Evolutionary conservation across 352 stramenopile species (phyloP), one percentile per base, ranked within the genome.

Genomic region (Phytophthora brassicae): DNA sequence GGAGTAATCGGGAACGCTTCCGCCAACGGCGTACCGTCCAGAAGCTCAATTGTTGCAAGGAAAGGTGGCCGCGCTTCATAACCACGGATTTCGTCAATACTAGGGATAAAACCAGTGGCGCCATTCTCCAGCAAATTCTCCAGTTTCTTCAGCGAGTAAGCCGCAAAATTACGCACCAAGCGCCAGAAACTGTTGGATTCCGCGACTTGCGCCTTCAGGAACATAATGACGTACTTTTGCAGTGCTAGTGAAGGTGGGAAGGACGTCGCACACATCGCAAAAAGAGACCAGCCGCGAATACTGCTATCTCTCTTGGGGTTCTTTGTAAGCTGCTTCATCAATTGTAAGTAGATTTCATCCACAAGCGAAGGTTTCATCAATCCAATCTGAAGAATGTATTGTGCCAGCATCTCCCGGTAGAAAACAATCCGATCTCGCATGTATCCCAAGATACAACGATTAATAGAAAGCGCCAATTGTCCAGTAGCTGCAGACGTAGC

Each of bases 51-150:
- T 20, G 84, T 96, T 1, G 89, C 92, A 6, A 98, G 73, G 61
- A 98, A 97, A 5, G 93, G 94, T 23, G 90, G 89, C n/a, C 93
- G 74, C 6, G 94, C 85, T 72, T 98, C 95, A 62, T 97, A 98
- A 5, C 91, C 86, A 31, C 82, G 75, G 49, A 98, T 98, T 68
- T 98, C 94, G 41, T 97, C 90, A 24, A 98, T 87, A 23, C 78
- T 96, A 6, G 94, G 94, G 38, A 98, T 93, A 47, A 98, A 98
- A n/a, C 92, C 94, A n/a, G 84, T 95, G 0, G 90, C 74, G 13
- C 90, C 92, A 20, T 91, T 79, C 19, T 84, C 79, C 12, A 98
- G 70, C 64, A 97, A 75, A 53, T 92, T 92, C 52, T 98, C 92
- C 6, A 98, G 72, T 33, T 94, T 96, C 60, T 94, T 90, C 8